Percentiles rank a stretch among this genome's conserved stretches.
These are phyloP conservation scores for Tolypocladium ophioglossoides DNA, from an alignment of 2,329 filamentous ascomycete species.

Conservation along the genomic window DNA sequence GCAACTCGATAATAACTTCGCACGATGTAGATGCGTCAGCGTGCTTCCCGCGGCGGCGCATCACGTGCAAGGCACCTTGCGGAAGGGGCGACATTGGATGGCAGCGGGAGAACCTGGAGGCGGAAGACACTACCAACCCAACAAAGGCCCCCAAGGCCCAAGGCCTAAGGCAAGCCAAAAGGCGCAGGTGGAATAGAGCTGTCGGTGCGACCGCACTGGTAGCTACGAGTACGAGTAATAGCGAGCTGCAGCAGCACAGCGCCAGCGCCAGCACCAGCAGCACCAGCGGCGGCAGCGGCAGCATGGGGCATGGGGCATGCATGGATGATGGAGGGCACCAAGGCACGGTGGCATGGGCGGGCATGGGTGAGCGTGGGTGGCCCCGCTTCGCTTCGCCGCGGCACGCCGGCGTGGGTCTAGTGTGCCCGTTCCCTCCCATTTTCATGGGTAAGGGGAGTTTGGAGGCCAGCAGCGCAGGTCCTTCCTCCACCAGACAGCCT, in stretches of 20 bases:
- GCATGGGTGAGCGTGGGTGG: conserved; percentile 11
- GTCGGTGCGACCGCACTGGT: conserved; percentile 3
- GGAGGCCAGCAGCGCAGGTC: conserved; percentile 25
- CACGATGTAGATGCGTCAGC: neutral
- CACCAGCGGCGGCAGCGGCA: neutral
- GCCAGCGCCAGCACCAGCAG: neutral
- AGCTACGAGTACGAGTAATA: no score
- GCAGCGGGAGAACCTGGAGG: neutral
- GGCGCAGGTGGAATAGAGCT: neutral
- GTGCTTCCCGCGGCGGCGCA: neutral
- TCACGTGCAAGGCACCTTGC: neutral
- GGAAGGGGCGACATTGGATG: neutral
- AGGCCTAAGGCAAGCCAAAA: neutral
- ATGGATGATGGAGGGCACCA: neutral
- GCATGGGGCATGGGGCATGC: neutral
- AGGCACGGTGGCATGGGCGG: neutral
- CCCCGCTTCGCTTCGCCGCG: conserved; percentile 11
- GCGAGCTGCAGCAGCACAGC: neutral
- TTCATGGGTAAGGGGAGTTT: conserved; percentile 34
- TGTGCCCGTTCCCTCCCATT: conserved; percentile 26
- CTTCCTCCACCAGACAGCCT: conserved; percentile 28
- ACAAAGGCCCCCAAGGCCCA: no score
- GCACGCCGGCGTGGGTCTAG: conserved; percentile 18
- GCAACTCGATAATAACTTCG: no score
- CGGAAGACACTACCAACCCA: neutral